phyloP scores from a whole-genome alignment of 305 asterid species.

The Fraxinus sp. region DNA sequence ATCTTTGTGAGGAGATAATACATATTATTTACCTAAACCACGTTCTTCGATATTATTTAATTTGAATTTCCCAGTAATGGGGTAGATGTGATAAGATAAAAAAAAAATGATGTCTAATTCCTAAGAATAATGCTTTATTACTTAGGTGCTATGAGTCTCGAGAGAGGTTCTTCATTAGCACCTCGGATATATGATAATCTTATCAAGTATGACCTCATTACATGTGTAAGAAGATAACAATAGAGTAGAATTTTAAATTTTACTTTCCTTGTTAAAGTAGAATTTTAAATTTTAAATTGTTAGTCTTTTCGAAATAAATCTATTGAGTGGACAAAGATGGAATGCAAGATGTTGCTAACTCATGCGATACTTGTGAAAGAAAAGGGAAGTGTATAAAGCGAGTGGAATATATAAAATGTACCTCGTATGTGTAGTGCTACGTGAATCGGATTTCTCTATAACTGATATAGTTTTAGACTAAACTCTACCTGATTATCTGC shows the following conservation, averaged over 20 bases:
- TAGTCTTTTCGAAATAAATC: not conserved
- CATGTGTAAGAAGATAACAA: not conserved
- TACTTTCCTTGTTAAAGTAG: too few species aligned
- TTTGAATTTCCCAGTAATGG: not conserved
- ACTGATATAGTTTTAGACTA: not conserved
- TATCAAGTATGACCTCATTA: not conserved
- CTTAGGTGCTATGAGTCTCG: not conserved
- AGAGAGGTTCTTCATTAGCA: not conserved
- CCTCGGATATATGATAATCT: not conserved
- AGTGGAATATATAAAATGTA: not conserved
- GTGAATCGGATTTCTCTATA: not conserved
- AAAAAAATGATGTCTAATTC: not conserved
- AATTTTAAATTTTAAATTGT: not conserved
- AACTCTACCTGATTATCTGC: not conserved
- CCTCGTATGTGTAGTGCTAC: not conserved
- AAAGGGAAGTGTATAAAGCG: not conserved
- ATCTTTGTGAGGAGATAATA: not conserved
- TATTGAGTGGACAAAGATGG: not conserved
- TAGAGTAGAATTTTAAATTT: not conserved
- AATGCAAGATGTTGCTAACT: not conserved
- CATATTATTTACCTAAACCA: not conserved
- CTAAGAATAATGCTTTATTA: not conserved
- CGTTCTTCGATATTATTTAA: not conserved
- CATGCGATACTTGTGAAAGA: not conserved
- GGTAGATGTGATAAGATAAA: not conserved